Evolutionary conservation across 2,329 filamentous ascomycete genomes (phyloP).

Genomic region (Xylariales sp.): DNA sequence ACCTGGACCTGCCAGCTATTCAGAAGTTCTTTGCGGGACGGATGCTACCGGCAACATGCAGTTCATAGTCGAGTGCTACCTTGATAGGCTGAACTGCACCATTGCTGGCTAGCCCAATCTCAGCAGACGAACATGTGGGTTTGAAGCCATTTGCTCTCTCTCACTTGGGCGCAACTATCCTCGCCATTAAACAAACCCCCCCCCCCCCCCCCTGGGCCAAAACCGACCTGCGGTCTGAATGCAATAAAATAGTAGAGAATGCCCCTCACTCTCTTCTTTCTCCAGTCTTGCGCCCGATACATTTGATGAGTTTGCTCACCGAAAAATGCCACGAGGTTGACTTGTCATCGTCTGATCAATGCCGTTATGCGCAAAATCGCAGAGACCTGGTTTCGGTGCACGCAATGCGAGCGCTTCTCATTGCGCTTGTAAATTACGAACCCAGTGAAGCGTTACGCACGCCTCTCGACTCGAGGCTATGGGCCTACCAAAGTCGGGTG

Average conservation of each 20-base stretch:
- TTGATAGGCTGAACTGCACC: too few species aligned
- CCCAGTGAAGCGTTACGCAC: neutral
- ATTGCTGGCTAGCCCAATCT: too few species aligned
- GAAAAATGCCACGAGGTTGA: neutral
- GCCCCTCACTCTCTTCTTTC: neutral
- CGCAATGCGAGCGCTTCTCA: neutral
- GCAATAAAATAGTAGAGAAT: neutral
- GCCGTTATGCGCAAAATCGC: neutral
- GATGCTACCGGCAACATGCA: too few species aligned
- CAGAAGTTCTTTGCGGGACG: too few species aligned
- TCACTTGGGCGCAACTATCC: too few species aligned
- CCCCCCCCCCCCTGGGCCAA: too few species aligned
- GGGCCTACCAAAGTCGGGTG: neutral
- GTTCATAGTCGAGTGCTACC: too few species aligned
- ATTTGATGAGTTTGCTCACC: conserved; percentile 2
- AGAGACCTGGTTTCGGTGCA: neutral
- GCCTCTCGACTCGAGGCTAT: neutral
- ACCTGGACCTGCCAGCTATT: too few species aligned
- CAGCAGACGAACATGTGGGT: too few species aligned
- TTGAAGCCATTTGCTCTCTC: too few species aligned
- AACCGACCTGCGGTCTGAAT: neutral
- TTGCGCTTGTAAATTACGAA: too few species aligned
- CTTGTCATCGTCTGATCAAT: neutral
- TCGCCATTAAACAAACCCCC: too few species aligned
- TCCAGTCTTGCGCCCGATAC: neutral